phyloP scores from a whole-genome alignment of 441 rosid species.

The Jatropha podagrica region DNA sequence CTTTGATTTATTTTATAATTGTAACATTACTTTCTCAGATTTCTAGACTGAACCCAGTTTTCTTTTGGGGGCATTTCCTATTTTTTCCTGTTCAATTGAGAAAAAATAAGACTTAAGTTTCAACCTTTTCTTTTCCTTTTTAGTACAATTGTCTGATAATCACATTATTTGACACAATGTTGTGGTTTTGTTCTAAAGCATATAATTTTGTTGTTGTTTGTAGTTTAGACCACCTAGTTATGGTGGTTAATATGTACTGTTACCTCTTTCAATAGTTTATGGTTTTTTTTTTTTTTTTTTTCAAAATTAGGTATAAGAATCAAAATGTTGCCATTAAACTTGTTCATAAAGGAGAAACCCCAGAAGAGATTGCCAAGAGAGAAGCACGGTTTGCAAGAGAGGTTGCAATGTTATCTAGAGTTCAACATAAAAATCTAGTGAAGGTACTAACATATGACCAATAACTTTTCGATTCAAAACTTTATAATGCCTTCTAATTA shows the following conservation, averaged over 20 bases:
- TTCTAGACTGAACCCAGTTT: slow-evolving; percentile 7
- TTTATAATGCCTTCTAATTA: neutral
- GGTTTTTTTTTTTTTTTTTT: slow-evolving; percentile 1
- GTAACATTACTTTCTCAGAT: neutral
- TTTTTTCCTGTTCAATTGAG: slow-evolving; percentile 7
- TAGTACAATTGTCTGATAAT: neutral
- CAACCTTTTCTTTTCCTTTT: neutral
- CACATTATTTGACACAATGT: slow-evolving; percentile 4
- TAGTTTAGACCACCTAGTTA: slow-evolving; percentile 15
- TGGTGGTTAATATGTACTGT: neutral
- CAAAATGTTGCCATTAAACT: slow-evolving; percentile 88
- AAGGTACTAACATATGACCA: slow-evolving; percentile 47
- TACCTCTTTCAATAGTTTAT: slow-evolving; percentile 16
- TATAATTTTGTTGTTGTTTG: neutral
- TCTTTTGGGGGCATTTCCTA: neutral
- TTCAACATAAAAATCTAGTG: slow-evolving; percentile 87
- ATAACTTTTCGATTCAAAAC: slow-evolving; percentile 8
- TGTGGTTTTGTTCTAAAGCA: slow-evolving; percentile 4
- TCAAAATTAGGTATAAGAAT: slow-evolving; percentile 60
- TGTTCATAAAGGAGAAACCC: slow-evolving; percentile 69
- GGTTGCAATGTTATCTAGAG: slow-evolving; percentile 87
- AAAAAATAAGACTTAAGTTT: slow-evolving; percentile 1
- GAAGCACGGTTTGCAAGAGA: slow-evolving; percentile 82
- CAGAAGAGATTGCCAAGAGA: slow-evolving; percentile 81
- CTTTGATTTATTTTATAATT: slow-evolving; percentile 14